These are phyloP conservation scores for Taiozyma sp. DNA, from an alignment of 1,139 yeast species.

Conservation along the genomic window DNA sequence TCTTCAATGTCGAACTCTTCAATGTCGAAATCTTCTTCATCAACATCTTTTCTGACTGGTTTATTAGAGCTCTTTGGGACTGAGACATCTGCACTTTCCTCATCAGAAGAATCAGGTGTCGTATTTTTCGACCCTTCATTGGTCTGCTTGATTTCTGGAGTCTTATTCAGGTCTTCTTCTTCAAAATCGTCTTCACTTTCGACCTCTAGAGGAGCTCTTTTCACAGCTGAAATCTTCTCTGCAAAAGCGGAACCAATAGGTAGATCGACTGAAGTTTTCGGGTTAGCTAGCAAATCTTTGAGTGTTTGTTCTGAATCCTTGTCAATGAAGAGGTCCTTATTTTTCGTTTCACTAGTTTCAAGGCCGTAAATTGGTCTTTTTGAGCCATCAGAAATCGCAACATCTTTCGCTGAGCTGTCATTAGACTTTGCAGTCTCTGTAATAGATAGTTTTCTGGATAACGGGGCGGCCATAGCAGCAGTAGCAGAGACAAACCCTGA, in stretches of 20 bases:
- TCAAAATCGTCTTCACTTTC: constrained; percentile 1
- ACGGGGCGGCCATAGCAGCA: not conserved
- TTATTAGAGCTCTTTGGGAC: not conserved
- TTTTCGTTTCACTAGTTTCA: not conserved
- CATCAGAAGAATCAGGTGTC: not conserved
- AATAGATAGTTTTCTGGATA: not conserved
- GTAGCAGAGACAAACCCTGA: not conserved
- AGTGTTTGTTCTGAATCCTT: not conserved
- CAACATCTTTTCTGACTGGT: constrained; percentile 4
- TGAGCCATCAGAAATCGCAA: not conserved
- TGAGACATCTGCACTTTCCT: not conserved
- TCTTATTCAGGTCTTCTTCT: not conserved
- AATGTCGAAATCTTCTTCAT: constrained; percentile 44
- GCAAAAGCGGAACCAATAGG: not conserved
- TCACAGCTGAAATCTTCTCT: not conserved
- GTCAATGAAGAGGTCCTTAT: not conserved
- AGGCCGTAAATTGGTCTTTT: not conserved
- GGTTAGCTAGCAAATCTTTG: not conserved
- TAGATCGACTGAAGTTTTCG: not conserved
- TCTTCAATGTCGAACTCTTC: constrained; percentile 75
- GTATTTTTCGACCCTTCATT: not conserved
- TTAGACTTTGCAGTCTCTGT: not conserved
- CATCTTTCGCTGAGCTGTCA: not conserved
- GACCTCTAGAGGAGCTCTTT: not conserved
- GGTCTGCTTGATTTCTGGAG: not conserved